Evolutionary conservation across 2,329 filamentous ascomycete genomes (phyloP), one percentile per base, ranked within the genome.

Genomic region (Colletotrichum tabaci): DNA sequence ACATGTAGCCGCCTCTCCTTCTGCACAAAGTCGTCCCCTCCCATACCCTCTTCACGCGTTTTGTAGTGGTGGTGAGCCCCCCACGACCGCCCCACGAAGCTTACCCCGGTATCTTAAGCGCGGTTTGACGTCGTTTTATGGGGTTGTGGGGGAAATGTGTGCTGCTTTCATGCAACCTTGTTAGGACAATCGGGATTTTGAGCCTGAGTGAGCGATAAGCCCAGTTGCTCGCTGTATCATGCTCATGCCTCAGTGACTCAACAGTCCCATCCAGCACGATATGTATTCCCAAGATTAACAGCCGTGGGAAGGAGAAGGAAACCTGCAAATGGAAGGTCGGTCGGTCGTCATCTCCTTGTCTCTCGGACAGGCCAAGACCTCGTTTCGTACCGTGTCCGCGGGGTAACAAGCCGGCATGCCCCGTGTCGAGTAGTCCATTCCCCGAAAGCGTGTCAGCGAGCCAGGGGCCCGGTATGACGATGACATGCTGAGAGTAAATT

Each of bases 91-190:
- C 58, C 69, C 65, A 64, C 66, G 44, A 67, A 58, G 18, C 49
- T 58, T 53, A 68, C 64, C 68, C 68, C 68, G 60, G 68, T 46
- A 62, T 63, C 58, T 46, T 44, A 49, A 55, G 66, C 38, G 60
- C 66, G 70, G 61, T 71, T 72, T 70, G 61, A 71, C 70, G 64
- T 72, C 58, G 68, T 72, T 72, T 72, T 72, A 73, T 72, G 71
- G 71, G 61, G 68, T 72, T 73, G 67, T 72, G 67, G 71, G 64
- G 71, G 55, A 56, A 71, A 56, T 38, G 50, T 55, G 60, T 67
- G 68, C 63, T 67, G 68, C 63, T 44, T 61, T 65, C 60, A 72
- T 69, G 60, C 68, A 68, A 72, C 71, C 68, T 72, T 61, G 64
- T 73, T 69, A 47, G 67, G 35, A 67, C 55, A 67, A 26, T 60